A percentile compares a stretch with the other conserved stretches of the same genome.
These are phyloP conservation scores for Annona cherimola DNA, from an alignment of 164 flowering plant genomes.

Conservation along the genomic window DNA sequence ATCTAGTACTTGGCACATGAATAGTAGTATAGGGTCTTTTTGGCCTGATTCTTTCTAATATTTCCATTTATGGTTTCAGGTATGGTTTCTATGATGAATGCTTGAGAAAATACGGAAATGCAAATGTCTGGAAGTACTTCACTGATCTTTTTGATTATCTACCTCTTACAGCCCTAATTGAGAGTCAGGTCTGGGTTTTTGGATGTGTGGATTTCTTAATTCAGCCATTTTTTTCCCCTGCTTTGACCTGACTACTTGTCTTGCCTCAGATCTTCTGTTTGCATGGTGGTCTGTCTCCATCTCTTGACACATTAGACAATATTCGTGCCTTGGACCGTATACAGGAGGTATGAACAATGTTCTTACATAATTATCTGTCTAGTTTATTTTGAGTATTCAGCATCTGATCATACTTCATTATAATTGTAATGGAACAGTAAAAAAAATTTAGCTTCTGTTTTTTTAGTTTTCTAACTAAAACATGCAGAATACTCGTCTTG, in stretches of 20 bases:
- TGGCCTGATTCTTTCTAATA: neutral
- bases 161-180: slow-evolving; percentile 47
- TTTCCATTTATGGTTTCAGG: slow-evolving; percentile 22
- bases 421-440: too few relatives aligned
- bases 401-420: neutral
- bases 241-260: neutral
- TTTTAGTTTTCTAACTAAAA: too few relatives aligned
- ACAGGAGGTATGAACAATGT: slow-evolving; percentile 31
- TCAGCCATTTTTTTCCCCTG: neutral
- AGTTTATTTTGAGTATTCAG: neutral
- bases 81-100: slow-evolving; percentile 49
- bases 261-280: slow-evolving; percentile 34
- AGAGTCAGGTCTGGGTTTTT: slow-evolving; percentile 30
- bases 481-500: too few relatives aligned
- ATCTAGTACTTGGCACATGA: neutral
- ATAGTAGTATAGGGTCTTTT: neutral
- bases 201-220: slow-evolving; percentile 4
- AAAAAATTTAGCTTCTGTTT: neutral
- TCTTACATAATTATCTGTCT: neutral
- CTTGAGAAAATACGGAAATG: slow-evolving; percentile 51
- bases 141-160: slow-evolving; percentile 50
- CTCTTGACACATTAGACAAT: slow-evolving; percentile 43
- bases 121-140: slow-evolving; percentile 49
- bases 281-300: slow-evolving; percentile 51
- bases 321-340: slow-evolving; percentile 42